Percentiles rank a stretch among this genome's conserved stretches.
phyloP scores from a whole-genome alignment of 345 rosid species.

The Orychophragmus violaceus region DNA sequence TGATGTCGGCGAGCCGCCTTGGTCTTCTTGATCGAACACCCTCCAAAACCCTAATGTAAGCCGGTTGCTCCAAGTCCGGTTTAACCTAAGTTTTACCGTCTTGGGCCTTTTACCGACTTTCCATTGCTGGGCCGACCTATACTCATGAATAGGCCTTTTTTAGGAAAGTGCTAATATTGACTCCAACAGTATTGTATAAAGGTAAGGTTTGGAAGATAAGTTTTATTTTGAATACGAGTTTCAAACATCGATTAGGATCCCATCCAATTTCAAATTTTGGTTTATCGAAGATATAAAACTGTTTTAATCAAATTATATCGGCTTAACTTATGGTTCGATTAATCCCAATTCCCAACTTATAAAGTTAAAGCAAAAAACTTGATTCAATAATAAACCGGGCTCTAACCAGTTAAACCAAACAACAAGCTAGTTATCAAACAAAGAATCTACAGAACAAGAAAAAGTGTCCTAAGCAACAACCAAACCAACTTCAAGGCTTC shows the following conservation, averaged over 20 bases:
- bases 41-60: too few species aligned
- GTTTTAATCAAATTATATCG: neutral
- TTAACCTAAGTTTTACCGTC: too few species aligned
- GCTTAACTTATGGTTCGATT: neutral
- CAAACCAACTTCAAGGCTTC: neutral
- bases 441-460: neutral
- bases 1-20: too few species aligned
- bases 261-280: neutral
- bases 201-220: neutral
- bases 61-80: too few species aligned
- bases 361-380: neutral
- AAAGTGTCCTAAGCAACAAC: slow-evolving; percentile 11
- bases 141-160: too few species aligned
- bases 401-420: neutral
- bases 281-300: neutral
- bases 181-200: too few species aligned
- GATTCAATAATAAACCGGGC: neutral
- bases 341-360: neutral
- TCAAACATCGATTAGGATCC: neutral
- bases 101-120: too few species aligned
- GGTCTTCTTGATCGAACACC: too few species aligned
- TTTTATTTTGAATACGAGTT: neutral
- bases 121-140: too few species aligned
- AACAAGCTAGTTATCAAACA: slow-evolving; percentile 1
- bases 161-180: too few species aligned